These are phyloP conservation scores for Lichtheimia ornata DNA, from an alignment of 371 early-diverging fungal species.

Conservation along the genomic window DNA sequence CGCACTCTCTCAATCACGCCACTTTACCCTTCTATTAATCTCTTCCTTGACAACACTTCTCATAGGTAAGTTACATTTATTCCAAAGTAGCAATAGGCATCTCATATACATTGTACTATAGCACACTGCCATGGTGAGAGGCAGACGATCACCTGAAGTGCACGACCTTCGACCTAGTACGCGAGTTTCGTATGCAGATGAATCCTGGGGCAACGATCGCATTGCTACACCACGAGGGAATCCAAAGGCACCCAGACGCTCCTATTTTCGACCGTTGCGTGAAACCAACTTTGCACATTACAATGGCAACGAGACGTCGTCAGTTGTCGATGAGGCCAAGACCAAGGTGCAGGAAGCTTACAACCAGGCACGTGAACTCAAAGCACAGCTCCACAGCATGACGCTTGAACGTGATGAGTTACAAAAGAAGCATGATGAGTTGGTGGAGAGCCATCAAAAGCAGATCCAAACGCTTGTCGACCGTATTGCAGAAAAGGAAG, in stretches of 20 bases:
- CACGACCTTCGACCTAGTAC: background rate
- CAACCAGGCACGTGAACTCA: background rate
- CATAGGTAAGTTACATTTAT: too few species aligned
- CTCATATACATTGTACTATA: too few species aligned
- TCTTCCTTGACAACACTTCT: too few species aligned
- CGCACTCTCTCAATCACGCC: too few species aligned
- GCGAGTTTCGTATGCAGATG: background rate
- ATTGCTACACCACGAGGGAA: background rate
- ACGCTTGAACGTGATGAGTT: constrained; percentile 4
- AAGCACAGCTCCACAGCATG: background rate
- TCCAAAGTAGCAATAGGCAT: too few species aligned
- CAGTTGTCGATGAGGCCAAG: background rate
- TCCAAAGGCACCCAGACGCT: background rate
- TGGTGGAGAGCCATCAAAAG: background rate
- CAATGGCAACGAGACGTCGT: too few species aligned
- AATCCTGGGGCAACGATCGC: background rate
- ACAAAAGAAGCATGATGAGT: background rate
- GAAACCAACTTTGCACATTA: too few species aligned
- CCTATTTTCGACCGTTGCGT: too few species aligned
- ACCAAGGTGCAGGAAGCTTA: background rate
- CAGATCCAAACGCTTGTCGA: constrained; percentile 8
- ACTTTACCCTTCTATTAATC: too few species aligned
- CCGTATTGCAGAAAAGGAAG: constrained; percentile 1
- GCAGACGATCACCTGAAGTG: background rate
- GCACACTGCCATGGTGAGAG: too few species aligned